Evolutionary conservation across 495 filamentous ascomycete species (phyloP), one percentile per base, ranked within the genome.

Genomic region (Filosporella fistucella): DNA sequence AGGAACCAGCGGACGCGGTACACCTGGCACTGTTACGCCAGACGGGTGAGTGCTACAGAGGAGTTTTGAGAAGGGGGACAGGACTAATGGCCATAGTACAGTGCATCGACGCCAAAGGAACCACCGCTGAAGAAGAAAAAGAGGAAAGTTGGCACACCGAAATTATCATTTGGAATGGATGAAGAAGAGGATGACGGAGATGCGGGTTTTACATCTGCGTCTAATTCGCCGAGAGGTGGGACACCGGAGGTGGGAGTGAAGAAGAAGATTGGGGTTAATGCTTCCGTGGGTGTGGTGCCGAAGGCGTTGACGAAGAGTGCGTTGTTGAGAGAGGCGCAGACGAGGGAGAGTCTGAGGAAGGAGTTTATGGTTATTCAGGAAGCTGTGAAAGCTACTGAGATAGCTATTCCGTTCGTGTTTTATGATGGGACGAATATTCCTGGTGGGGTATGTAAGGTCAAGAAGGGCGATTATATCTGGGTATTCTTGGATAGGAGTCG

Each of bases 401-500:
- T 98, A 17, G 70, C 84, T 32, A 88, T 98, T 3, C 93, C 93
- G 0, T 98, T 98, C 65, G 89, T 96, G 18, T 97, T 98, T 60
- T 97, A 95, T 65, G 94, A 98, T 49, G 93, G 93, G n/a, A 94
- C 89, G 3, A 91, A 93, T 63, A 90, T 88, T n/a, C 83, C 90
- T 1, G 83, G 87, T 21, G 85, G 94, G 17, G 69, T 75, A 16
- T 91, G 82, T 59, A 80, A 79, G 52, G 80, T 96, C 42, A 96
- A 89, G 68, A 98, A 98, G 60, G 93, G 93, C 0, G 91, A 96
- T 54, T 81, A 76, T 40, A 70, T 93, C 13, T 96, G 91, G 91
- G 58, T 95, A 11, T 95, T 96, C 50, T 69, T 98, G 3, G 93
- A 97, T 62, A 80, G 86, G 53, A 90, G 88, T 52, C 71, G 90